Percentiles rank a stretch among this genome's conserved stretches.
Conservation (phyloP, 106 monocot species). For the Triglochin maritima region DNA sequence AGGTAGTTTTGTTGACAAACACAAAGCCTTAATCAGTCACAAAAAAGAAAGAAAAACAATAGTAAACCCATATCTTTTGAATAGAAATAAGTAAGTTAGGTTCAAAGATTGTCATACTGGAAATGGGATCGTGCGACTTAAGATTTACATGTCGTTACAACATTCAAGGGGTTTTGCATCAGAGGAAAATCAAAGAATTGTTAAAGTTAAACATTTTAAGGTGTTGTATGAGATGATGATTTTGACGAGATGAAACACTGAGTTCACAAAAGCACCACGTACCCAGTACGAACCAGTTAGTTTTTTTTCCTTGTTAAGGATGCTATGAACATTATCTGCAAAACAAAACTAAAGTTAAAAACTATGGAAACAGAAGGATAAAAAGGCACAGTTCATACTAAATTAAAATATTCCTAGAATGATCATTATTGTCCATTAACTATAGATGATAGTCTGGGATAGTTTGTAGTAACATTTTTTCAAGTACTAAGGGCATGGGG, state of each 20-base stretch:
- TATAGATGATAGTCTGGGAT: neutral
- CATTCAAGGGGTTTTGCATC: too few relatives aligned
- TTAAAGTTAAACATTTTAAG: neutral
- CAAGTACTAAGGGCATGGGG: too few relatives aligned
- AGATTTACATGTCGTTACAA: neutral
- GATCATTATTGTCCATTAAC: neutral
- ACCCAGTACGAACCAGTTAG: constrained; percentile 93
- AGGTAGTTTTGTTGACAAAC: too few relatives aligned
- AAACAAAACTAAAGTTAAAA: neutral
- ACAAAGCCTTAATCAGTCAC: too few relatives aligned
- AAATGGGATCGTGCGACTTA: neutral
- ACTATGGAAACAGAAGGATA: neutral
- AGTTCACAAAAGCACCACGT: constrained; percentile 10
- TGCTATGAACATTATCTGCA: constrained; percentile 79
- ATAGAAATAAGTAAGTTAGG: neutral
- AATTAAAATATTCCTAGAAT: neutral
- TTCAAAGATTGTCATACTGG: neutral
- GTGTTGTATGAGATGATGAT: neutral
- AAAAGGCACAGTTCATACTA: neutral
- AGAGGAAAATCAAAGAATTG: neutral
- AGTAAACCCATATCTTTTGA: too few relatives aligned
- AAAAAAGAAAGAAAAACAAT: too few relatives aligned
- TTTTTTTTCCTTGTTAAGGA: constrained; percentile 52
- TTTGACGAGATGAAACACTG: neutral
- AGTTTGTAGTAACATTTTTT: neutral